Base-by-base conservation (phyloP, 2,329 filamentous ascomycete species). In the Fusarium secorum region DNA sequence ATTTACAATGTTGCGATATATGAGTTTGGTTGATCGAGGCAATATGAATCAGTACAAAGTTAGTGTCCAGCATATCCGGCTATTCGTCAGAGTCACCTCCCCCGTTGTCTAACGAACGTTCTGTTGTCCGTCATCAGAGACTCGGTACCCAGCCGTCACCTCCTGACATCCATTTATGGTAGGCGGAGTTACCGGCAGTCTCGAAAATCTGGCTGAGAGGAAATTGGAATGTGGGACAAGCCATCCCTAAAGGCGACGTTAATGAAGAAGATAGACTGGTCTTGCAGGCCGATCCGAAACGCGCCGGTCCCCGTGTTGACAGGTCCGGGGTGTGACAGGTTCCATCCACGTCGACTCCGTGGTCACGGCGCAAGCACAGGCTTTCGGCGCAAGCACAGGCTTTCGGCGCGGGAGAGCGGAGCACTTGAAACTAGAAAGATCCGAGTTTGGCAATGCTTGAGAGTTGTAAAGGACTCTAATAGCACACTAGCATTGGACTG, bases 241-340 rank as follows among this genome's bases (percentile, higher is more conserved):
- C 49, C 51, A 56, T 48, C 49, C 32, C 41, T 61, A 33, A 55
- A 28, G 42, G 10, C 39, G 57, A 51, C 41, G 60, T 30, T 24
- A 20, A 26, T 53, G 26, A 44, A 28, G 26, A 60, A 57, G 41
- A 39, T 46, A 46, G 28, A 48, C 46, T 45, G 54, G 55, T 32
- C 44, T 42, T 63, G 36, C 66, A 35, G 18, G 39, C 39, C 64
- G 65, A 65, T 22, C 62, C 64, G 73, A 56, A 57, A 57, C 53
- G 39, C 46, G 33, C 65, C 60, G 66, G 69, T 65, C 45, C 46
- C 55, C 66, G 59, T 60, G 52, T 33, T 52, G 54, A 36, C 55
- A 42, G 51, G 64, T 30, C 60, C 59, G 64, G 60, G 45, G 53
- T 55, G 51, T 54, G 45, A 38, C 41, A 54, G 22, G 7, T 39